Evolutionary conservation across 805 yeast species (phyloP), one percentile per base, ranked within the genome.

Genomic region (Metschnikowia gelsemii): DNA sequence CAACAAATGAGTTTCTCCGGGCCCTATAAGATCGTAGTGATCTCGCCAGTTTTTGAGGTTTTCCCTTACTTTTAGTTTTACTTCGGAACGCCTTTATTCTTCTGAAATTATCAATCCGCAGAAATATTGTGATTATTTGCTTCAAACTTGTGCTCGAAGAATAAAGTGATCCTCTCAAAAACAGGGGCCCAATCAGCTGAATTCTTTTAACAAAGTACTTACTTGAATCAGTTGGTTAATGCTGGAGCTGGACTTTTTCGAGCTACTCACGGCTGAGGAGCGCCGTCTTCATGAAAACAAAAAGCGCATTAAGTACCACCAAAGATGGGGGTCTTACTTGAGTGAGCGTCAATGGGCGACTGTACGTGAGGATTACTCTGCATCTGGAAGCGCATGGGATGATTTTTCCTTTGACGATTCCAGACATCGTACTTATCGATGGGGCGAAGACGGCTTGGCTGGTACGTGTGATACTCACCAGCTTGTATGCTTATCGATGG

Each of bases 371-470:
- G 96, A 88, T 59, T 89, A 89, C 63, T 84, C 95, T 0, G 71
- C 64, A 37, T 76, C 80, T 51, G 97, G 97, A 31, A 88, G 88
- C 52, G 96, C 96, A 3, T 89, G 97, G 97, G 73, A 79, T 27
- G 79, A 80, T 52, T 89, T 89, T 63, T 87, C 95, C 6, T 88
- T 87, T 60, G 95, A 87, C 45, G 88, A 87, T 46, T 84, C 95
- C 2, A 73, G 80, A 45, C 78, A 89, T 17, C 70, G 97, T 50
- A 79, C 87, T 11, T 89, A 85, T 61, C 73, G 97, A 32, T 89
- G 97, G 97, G 96, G 96, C 30, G 97, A 90, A 62, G 96, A 89
- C 60, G 97, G 97, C 2, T 68, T 89, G 52, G 95, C 91, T 8
- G 97, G 97, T 36, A 83, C 87, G 16, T 78, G 86, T 47, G 97